Conservation (phyloP, 2,329 filamentous ascomycete species). For the Westerdykella aurantiaca region DNA sequence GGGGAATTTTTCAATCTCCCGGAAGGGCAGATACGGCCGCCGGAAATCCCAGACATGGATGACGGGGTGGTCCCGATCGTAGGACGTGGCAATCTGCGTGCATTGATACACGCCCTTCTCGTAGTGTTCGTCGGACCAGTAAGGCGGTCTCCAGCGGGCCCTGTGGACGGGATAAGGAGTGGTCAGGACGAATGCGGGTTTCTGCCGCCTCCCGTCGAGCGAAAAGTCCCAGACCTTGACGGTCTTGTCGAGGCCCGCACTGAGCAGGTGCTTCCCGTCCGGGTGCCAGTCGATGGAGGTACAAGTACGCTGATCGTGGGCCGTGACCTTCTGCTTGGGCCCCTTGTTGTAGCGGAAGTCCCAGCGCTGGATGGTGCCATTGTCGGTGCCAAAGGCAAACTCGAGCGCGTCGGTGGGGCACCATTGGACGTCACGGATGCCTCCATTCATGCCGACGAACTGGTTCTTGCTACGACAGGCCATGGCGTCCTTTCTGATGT, state of each 20-base stretch:
- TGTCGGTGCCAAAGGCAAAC: constrained; percentile 61
- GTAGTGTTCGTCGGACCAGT: constrained; percentile 48
- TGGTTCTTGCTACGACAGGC: constrained; percentile 51
- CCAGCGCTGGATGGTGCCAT: constrained; percentile 59
- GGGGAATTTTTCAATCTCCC: constrained; percentile 53
- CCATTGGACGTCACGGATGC: constrained; percentile 60
- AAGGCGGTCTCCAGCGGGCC: constrained; percentile 58
- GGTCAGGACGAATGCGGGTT: constrained; percentile 53
- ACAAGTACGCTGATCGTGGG: constrained; percentile 54
- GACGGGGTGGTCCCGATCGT: constrained; percentile 55
- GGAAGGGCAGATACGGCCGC: constrained; percentile 56
- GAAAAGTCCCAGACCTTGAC: constrained; percentile 62
- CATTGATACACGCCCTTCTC: constrained; percentile 53
- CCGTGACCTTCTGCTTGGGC: constrained; percentile 55
- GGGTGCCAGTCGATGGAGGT: constrained; percentile 63
- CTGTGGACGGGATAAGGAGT: constrained; percentile 58
- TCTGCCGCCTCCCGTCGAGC: constrained; percentile 51
- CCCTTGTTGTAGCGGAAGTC: constrained; percentile 54
- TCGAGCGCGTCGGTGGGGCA: constrained; percentile 57
- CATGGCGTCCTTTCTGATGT: constrained; percentile 47
- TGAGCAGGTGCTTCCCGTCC: constrained; percentile 59
- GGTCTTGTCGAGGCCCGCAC: constrained; percentile 56
- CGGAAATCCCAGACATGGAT: constrained; percentile 62
- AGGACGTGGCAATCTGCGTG: constrained; percentile 57
- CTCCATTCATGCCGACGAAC: constrained; percentile 54